phyloP scores from a whole-genome alignment of 768 basidiomycete species.

The Panaeolus cyanescens region DNA sequence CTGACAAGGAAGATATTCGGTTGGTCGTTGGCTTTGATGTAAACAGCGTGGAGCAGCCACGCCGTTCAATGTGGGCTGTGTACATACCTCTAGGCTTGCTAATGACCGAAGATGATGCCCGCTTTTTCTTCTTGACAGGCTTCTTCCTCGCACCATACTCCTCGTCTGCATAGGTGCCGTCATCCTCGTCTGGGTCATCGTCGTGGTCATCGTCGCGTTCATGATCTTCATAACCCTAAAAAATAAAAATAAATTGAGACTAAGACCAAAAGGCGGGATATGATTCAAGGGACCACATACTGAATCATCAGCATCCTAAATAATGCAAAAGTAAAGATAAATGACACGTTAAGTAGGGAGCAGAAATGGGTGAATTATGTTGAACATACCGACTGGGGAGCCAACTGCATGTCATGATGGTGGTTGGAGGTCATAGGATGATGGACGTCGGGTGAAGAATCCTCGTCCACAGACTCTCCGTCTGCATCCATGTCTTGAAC shows the following conservation, averaged over 20 bases:
- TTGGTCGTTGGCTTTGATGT: conserved; percentile 9
- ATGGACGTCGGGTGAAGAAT: conserved; percentile 38
- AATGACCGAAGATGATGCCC: conserved; percentile 43
- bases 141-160: conserved; percentile 71
- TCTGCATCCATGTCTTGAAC: conserved; percentile 65
- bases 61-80: background rate
- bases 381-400: conserved; percentile 41
- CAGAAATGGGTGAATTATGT: conserved; percentile 8
- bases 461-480: conserved; percentile 62
- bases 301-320: conserved; percentile 57
- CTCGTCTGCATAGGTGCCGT: conserved; percentile 79
- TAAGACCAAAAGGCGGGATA: conserved; percentile 16
- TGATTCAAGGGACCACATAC: conserved; percentile 40
- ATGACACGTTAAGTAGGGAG: conserved; percentile 13
- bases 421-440: conserved; percentile 33
- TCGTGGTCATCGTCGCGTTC: conserved; percentile 64
- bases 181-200: conserved; percentile 56
- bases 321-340: background rate
- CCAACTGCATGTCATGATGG: conserved; percentile 22
- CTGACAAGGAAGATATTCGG: conserved; percentile 29
- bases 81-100: conserved; percentile 61
- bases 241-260: conserved; percentile 19
- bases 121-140: conserved; percentile 67
- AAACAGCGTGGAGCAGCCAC: background rate
- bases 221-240: conserved; percentile 53